A percentile compares a stretch with the other conserved stretches of the same genome.
Evolutionary conservation across 495 filamentous ascomycete species (phyloP).

Genomic region (Aspergillus bertholletiae): DNA sequence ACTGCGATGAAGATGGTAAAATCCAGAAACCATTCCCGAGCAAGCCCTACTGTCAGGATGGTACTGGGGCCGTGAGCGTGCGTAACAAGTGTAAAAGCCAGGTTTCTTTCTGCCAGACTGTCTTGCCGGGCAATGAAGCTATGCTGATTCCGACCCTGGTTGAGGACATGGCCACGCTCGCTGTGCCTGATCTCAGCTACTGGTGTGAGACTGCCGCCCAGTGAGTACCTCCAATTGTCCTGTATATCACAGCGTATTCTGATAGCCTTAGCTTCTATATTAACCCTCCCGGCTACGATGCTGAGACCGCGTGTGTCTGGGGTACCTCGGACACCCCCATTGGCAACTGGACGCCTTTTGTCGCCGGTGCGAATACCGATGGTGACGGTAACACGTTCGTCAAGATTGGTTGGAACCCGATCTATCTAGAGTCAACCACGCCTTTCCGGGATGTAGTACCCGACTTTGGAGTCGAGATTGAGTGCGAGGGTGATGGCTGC

Average conservation of each 20-base stretch:
- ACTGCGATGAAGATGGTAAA: slow-evolving; percentile 64
- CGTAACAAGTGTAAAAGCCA: slow-evolving; percentile 59
- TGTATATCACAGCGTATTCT: not conserved
- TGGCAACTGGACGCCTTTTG: slow-evolving; percentile 81
- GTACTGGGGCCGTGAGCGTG: slow-evolving; percentile 59
- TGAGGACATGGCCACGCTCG: slow-evolving; percentile 48
- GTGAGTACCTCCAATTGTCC: slow-evolving; percentile 37
- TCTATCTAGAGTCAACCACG: slow-evolving; percentile 58
- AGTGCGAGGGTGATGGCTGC: slow-evolving; percentile 63
- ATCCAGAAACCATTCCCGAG: slow-evolving; percentile 69
- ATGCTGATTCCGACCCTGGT: slow-evolving; percentile 82
- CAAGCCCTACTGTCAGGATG: slow-evolving; percentile 68
- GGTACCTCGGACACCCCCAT: slow-evolving; percentile 58
- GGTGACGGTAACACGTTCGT: slow-evolving; percentile 62
- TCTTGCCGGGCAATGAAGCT: slow-evolving; percentile 80
- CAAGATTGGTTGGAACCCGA: slow-evolving; percentile 80
- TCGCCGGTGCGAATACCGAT: slow-evolving; percentile 72
- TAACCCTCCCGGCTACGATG: slow-evolving; percentile 65
- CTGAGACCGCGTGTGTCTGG: slow-evolving; percentile 67
- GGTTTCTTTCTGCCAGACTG: slow-evolving; percentile 79
- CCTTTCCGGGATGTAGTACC: slow-evolving; percentile 57
- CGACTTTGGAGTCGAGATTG: slow-evolving; percentile 66
- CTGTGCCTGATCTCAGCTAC: slow-evolving; percentile 68
- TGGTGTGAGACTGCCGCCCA: slow-evolving; percentile 74
- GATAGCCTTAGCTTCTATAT: slow-evolving; percentile 62